Conservation (phyloP, 192 early-diverging fungal genomes). For the Backusella luteola region DNA sequence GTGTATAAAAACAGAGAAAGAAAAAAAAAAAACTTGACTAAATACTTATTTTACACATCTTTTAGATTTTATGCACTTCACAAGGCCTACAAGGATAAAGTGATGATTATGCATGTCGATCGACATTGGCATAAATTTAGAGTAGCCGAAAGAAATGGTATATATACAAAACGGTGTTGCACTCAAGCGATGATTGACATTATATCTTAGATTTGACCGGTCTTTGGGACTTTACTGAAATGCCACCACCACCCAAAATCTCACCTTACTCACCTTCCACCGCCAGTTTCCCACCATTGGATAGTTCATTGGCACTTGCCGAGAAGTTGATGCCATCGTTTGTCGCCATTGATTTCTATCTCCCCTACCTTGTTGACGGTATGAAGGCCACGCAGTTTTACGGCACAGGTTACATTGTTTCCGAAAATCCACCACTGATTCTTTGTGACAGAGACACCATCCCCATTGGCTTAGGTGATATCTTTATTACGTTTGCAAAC, state of each 20-base stretch:
- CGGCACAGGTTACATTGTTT: conserved; percentile 78
- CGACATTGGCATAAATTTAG: conserved; percentile 86
- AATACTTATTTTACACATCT: background rate
- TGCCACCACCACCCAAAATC: conserved; percentile 62
- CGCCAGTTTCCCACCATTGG: conserved; percentile 71
- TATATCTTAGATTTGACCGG: conserved; percentile 59
- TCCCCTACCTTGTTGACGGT: conserved; percentile 79
- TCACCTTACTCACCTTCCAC: conserved; percentile 55
- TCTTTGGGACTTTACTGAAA: conserved; percentile 73
- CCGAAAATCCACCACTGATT: conserved; percentile 76
- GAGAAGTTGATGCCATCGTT: conserved; percentile 75
- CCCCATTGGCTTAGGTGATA: conserved; percentile 73
- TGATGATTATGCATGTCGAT: conserved; percentile 84
- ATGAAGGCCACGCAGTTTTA: conserved; percentile 66
- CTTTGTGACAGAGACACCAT: conserved; percentile 84
- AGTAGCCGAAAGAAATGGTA: conserved; percentile 73
- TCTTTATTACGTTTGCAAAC: conserved; percentile 83
- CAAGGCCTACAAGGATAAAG: conserved; percentile 78
- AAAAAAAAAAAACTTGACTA: background rate
- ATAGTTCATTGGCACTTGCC: conserved; percentile 67
- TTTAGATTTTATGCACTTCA: conserved; percentile 72
- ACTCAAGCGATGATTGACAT: background rate
- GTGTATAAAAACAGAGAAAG: too few species aligned
- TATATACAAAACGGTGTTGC: background rate
- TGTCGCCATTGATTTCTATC: conserved; percentile 76